phyloP scores from a whole-genome alignment of 169 alveolate genomes.

The Perkinsus olseni region DNA sequence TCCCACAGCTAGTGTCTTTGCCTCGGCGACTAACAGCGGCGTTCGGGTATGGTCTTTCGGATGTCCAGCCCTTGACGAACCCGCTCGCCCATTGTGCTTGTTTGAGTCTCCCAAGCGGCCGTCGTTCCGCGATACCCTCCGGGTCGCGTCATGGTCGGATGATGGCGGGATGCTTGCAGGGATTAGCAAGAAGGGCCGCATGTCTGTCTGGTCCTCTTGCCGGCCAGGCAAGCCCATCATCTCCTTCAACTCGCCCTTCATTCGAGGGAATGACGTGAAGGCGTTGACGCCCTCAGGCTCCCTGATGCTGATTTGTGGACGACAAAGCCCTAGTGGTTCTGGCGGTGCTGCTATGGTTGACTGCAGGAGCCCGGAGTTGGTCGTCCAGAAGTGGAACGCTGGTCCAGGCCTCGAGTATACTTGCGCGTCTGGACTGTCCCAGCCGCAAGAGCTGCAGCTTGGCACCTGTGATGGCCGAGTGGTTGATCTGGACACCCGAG shows the following conservation, averaged over 20 bases:
- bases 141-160: neutral
- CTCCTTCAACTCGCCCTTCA: neutral
- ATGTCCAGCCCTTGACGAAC: neutral
- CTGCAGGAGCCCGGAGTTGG: neutral
- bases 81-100: neutral
- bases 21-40: neutral
- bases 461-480: neutral
- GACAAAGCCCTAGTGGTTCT: neutral
- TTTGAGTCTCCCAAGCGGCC: neutral
- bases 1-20: neutral
- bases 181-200: neutral
- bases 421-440: neutral
- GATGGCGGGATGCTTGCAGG: neutral
- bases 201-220: neutral
- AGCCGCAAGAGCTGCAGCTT: neutral
- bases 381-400: neutral
- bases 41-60: neutral
- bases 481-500: neutral
- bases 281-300: neutral
- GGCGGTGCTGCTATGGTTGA: neutral
- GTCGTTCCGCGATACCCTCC: neutral
- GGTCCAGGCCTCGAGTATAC: neutral
- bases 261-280: neutral
- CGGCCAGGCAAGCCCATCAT: neutral
- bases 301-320: neutral